Conservation (phyloP, 768 basidiomycete genomes). For the Lactarius indigo region DNA sequence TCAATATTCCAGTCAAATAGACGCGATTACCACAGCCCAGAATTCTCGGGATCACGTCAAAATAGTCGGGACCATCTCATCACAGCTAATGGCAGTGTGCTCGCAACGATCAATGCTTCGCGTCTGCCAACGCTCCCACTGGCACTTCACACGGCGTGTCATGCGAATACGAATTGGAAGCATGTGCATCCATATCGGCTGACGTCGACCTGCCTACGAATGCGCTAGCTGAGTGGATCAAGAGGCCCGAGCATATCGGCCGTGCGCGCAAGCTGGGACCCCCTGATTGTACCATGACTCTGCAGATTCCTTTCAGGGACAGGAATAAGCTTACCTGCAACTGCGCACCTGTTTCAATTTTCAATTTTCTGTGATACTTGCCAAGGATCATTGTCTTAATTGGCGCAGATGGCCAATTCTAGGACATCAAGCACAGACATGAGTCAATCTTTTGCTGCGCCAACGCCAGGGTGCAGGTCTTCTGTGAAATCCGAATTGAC, state of each 20-base stretch:
- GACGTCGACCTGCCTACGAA: neutral
- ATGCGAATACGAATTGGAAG: neutral
- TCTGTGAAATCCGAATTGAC: slow-evolving; percentile 5
- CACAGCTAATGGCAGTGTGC: neutral
- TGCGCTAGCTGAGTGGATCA: neutral
- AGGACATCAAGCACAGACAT: slow-evolving; percentile 10
- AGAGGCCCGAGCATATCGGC: neutral
- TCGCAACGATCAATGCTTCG: neutral
- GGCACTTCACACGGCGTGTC: neutral
- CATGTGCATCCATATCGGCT: neutral
- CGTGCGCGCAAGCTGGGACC: neutral
- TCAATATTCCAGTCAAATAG: neutral
- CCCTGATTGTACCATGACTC: neutral
- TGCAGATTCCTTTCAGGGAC: slow-evolving; percentile 5
- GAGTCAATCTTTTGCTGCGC: slow-evolving; percentile 15
- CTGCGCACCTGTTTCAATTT: slow-evolving; percentile 16
- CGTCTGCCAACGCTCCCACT: neutral
- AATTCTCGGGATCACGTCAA: neutral
- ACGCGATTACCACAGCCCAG: neutral
- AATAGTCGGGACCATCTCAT: neutral
- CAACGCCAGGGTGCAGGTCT: neutral
- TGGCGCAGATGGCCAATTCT: slow-evolving; percentile 11
- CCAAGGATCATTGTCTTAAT: neutral
- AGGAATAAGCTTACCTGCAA: slow-evolving; percentile 5
- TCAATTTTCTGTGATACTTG: slow-evolving; percentile 11